Percentiles rank a stretch among this genome's conserved stretches.
Evolutionary conservation across 805 yeast genomes (phyloP).

Genomic region (Starmerella bombicola): DNA sequence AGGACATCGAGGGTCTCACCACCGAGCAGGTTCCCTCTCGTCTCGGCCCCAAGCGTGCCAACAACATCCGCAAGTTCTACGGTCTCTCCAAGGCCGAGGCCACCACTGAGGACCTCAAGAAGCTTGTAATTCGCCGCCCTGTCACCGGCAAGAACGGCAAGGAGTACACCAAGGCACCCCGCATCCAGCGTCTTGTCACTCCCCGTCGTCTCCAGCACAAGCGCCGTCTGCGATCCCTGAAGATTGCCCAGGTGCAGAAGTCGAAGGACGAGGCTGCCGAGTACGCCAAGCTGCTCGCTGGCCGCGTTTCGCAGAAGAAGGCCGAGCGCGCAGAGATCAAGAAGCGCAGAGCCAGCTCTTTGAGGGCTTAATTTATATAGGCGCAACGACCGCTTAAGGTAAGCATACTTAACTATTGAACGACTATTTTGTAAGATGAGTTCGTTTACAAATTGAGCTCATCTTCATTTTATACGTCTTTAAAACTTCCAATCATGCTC

Average conservation of each 20-base stretch:
- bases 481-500: no score
- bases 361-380: constrained; percentile 34
- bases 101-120: constrained; percentile 48
- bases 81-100: constrained; percentile 85
- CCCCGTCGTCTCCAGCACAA: constrained; percentile 99
- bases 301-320: constrained; percentile 96
- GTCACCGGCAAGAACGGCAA: constrained; percentile 87
- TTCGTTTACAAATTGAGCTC: no score
- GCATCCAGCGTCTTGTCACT: constrained; percentile 98
- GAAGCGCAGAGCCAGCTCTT: constrained; percentile 99
- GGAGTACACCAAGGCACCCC: constrained; percentile 99
- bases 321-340: constrained; percentile 96
- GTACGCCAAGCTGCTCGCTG: constrained; percentile 96
- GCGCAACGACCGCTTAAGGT: no score
- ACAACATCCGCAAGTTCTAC: constrained; percentile 99
- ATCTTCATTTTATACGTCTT: no score
- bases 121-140: constrained; percentile 96
- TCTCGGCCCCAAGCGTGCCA: constrained; percentile 99
- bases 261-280: constrained; percentile 99
- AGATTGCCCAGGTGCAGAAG: constrained; percentile 93
- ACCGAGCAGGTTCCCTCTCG: constrained; percentile 93
- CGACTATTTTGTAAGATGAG: no score
- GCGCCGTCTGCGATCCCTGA: constrained; percentile 88
- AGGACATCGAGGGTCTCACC: constrained; percentile 91
- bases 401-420: no score